Conservation (phyloP, 1,284 basidiomycete species). For the Tetrapyrgos nigripes region DNA sequence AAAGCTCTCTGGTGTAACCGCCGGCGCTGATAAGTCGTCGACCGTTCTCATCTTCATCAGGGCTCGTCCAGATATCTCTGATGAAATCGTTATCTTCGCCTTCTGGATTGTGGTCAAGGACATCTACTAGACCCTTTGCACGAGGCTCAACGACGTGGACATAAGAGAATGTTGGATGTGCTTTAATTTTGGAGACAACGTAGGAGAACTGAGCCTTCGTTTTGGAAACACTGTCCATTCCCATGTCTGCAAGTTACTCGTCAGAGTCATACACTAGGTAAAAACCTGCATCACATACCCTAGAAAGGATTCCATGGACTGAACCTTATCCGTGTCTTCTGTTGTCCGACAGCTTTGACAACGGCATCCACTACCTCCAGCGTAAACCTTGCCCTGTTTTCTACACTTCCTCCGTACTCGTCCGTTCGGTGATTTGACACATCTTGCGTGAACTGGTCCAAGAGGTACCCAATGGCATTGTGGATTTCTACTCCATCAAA, state of each 20-base stretch:
- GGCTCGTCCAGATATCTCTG: slow-evolving; percentile 37
- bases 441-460: slow-evolving; percentile 47
- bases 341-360: slow-evolving; percentile 33
- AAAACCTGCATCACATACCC: slow-evolving; percentile 20
- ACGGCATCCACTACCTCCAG: slow-evolving; percentile 49
- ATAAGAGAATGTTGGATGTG: slow-evolving; percentile 15
- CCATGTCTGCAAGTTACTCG: slow-evolving; percentile 40
- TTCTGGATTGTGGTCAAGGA: not conserved
- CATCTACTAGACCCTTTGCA: not conserved
- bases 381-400: slow-evolving; percentile 58
- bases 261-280: not conserved
- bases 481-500: slow-evolving; percentile 51
- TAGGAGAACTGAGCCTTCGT: slow-evolving; percentile 47
- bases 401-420: slow-evolving; percentile 62
- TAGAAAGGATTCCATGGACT: slow-evolving; percentile 45
- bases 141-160: slow-evolving; percentile 9
- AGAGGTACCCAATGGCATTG: slow-evolving; percentile 45
- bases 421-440: slow-evolving; percentile 61
- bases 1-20: slow-evolving; percentile 38
- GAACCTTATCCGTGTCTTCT: slow-evolving; percentile 50
- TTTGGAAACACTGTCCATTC: slow-evolving; percentile 54
- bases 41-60: slow-evolving; percentile 26
- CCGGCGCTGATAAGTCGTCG: slow-evolving; percentile 56
- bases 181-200: slow-evolving; percentile 38
- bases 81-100: slow-evolving; percentile 37